Conservation (phyloP, 352 stramenopile species). For the Saprolegnia parasitica region DNA sequence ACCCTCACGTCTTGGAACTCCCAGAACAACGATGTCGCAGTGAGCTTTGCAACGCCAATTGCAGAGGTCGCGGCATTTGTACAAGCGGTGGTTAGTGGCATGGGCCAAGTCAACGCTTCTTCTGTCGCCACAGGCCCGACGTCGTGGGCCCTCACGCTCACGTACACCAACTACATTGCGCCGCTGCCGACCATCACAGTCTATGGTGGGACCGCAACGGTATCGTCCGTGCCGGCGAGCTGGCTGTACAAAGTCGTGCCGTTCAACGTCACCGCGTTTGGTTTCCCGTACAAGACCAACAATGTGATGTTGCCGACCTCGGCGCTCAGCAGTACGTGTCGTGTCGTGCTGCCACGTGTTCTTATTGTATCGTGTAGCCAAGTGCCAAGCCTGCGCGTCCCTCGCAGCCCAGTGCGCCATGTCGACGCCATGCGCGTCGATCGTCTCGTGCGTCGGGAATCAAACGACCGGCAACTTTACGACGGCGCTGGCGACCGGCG, state of each 20-base stretch:
- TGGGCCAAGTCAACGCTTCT: not conserved
- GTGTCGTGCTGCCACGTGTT: no score
- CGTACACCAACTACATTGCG: slow-evolving; percentile 4
- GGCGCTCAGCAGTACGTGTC: no score
- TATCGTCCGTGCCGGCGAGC: not conserved
- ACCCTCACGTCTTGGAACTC: no score
- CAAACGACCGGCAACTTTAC: not conserved
- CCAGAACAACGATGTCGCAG: no score
- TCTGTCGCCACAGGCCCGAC: not conserved
- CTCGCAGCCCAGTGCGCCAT: not conserved
- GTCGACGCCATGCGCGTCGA: not conserved
- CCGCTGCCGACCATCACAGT: not conserved
- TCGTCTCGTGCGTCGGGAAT: not conserved
- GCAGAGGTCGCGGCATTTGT: not conserved
- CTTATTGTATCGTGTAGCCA: not conserved
- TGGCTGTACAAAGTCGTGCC: not conserved
- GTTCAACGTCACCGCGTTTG: not conserved
- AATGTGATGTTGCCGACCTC: not conserved
- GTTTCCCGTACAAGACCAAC: not conserved
- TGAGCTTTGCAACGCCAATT: not conserved
- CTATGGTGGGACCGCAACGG: not conserved
- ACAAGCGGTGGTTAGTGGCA: not conserved
- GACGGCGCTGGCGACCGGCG: not conserved
- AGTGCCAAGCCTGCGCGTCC: not conserved
- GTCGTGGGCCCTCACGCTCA: not conserved